phyloP scores from a whole-genome alignment of 1,284 basidiomycete species.

The Agaricales sp. region DNA sequence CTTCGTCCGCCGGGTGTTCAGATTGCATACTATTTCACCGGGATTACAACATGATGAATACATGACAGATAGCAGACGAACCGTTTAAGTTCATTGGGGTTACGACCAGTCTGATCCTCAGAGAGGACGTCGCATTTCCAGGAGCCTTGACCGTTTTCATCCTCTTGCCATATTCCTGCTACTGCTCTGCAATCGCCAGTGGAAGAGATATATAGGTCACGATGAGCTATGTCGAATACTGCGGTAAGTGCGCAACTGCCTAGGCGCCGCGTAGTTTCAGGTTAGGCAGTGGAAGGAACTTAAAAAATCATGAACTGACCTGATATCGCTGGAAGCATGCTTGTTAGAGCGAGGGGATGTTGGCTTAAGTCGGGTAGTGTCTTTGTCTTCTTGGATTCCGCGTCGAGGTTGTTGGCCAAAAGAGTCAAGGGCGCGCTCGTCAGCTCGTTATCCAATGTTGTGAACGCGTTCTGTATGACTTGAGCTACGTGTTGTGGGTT shows the following conservation, averaged over 20 bases:
- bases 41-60: conserved; percentile 9
- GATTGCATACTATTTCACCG: conserved; percentile 80
- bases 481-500: conserved; percentile 54
- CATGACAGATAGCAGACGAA: conserved; percentile 1
- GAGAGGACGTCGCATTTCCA: conserved; percentile 91
- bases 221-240: conserved; percentile 73
- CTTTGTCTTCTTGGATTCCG: conserved; percentile 37
- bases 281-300: not conserved
- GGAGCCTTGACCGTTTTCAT: conserved; percentile 42
- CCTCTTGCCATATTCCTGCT: conserved; percentile 82
- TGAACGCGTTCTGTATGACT: conserved; percentile 74
- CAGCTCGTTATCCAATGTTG: conserved; percentile 71
- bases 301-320: conserved; percentile 25
- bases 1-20: conserved; percentile 84
- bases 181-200: conserved; percentile 95
- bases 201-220: conserved; percentile 81
- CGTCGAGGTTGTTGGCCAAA: conserved; percentile 47
- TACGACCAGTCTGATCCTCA: conserved; percentile 94
- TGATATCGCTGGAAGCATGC: conserved; percentile 73
- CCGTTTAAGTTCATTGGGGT: conserved; percentile 69
- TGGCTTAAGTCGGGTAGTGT: conserved; percentile 57
- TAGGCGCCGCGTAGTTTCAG: no score
- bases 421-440: conserved; percentile 69
- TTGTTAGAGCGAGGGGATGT: conserved; percentile 56
- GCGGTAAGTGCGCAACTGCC: conserved; percentile 87